Conservation (phyloP, 2,329 filamentous ascomycete genomes). For the Annulohypoxylon truncatum region DNA sequence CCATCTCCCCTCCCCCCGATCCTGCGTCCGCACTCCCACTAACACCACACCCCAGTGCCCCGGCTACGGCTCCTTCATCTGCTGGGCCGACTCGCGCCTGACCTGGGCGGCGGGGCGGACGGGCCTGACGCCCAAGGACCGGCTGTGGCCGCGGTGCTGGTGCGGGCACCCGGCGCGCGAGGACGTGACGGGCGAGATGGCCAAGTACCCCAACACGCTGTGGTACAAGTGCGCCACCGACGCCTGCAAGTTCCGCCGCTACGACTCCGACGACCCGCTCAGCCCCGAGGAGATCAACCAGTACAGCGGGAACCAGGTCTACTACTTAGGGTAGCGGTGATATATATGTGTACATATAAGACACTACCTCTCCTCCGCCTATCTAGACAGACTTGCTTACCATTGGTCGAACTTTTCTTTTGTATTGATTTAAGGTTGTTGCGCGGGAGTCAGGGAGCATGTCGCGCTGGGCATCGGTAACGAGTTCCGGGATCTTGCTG, state of each 20-base stretch:
- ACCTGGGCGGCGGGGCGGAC: background rate
- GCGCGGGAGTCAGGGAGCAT: background rate
- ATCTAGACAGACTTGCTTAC: too few relatives aligned
- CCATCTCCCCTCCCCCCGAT: background rate
- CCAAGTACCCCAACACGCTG: background rate
- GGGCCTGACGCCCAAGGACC: background rate
- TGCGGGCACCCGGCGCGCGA: conserved; percentile 31
- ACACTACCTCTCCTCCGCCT: too few relatives aligned
- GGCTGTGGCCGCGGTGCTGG: conserved; percentile 18
- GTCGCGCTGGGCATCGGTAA: background rate
- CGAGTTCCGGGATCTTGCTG: background rate
- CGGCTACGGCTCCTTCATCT: conserved; percentile 17
- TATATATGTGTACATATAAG: too few relatives aligned
- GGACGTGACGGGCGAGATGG: conserved; percentile 16
- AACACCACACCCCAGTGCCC: background rate
- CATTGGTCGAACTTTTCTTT: background rate
- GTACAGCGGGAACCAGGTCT: conserved; percentile 16
- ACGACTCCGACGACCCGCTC: conserved; percentile 19
- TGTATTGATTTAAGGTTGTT: background rate
- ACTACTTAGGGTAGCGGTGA: background rate
- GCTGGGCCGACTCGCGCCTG: conserved; percentile 34
- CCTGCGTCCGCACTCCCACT: background rate
- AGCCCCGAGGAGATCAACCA: conserved; percentile 15
- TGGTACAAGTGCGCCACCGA: conserved; percentile 38
- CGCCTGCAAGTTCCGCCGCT: conserved; percentile 11